Evolutionary conservation across 2,329 filamentous ascomycete species (phyloP).

Genomic region (Rhinocladiella similis): DNA sequence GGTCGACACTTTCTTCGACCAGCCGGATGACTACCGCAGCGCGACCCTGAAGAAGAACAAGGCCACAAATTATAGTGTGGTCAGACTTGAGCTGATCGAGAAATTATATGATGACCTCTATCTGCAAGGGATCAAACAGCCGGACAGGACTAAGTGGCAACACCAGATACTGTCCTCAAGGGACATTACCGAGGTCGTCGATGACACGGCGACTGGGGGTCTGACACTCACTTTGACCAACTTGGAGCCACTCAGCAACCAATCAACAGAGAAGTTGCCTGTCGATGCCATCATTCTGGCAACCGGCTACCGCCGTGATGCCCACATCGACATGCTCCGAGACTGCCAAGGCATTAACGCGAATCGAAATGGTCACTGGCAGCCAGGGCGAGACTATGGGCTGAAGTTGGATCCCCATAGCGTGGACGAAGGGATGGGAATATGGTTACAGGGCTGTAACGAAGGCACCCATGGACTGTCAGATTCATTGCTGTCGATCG

Average conservation of each 20-base stretch:
- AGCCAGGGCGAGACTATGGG: constrained; percentile 75
- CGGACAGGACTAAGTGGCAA: constrained; percentile 73
- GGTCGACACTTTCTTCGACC: constrained; percentile 73
- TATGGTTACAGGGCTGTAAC: constrained; percentile 94
- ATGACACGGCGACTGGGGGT: constrained; percentile 48
- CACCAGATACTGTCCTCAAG: constrained; percentile 75
- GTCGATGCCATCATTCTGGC: constrained; percentile 83
- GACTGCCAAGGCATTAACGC: constrained; percentile 36
- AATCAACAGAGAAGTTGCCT: constrained; percentile 62
- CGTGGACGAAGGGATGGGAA: constrained; percentile 71
- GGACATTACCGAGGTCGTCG: constrained; percentile 63
- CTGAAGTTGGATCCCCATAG: constrained; percentile 68
- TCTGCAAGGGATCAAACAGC: constrained; percentile 71
- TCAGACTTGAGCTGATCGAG: constrained; percentile 87
- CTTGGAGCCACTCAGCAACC: constrained; percentile 34
- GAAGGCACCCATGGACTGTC: constrained; percentile 87
- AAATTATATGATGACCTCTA: constrained; percentile 86
- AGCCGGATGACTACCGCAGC: constrained; percentile 63
- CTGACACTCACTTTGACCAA: constrained; percentile 64
- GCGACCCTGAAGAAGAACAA: constrained; percentile 67
- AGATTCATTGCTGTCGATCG: constrained; percentile 77
- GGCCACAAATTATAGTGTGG: constrained; percentile 91
- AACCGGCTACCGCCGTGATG: constrained; percentile 78
- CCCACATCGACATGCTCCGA: constrained; percentile 76
- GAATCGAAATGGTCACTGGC: constrained; percentile 54